phyloP scores from a whole-genome alignment of 495 filamentous ascomycete species.

The Tuber brumale region DNA sequence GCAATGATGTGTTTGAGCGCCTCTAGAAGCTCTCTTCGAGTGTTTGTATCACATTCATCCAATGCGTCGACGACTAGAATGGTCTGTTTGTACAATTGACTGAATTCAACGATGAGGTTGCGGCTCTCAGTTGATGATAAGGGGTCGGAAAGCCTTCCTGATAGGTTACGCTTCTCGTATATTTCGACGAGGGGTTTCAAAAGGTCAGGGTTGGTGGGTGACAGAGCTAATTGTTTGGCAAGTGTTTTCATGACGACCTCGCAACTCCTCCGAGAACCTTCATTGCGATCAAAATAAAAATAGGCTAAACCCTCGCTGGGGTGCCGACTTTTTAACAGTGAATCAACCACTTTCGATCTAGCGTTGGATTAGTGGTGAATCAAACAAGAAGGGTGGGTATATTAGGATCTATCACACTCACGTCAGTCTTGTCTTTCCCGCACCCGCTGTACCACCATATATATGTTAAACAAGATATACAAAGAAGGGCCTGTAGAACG shows the following conservation, averaged over 20 bases:
- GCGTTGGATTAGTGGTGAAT: not conserved
- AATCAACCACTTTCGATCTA: conserved; percentile 22
- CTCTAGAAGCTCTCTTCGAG: conserved; percentile 10
- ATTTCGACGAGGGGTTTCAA: conserved; percentile 1
- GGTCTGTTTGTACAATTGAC: conserved; percentile 16
- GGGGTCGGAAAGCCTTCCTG: not conserved
- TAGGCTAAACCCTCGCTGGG: conserved; percentile 20
- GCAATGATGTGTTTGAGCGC: conserved; percentile 13
- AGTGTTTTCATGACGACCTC: conserved; percentile 9
- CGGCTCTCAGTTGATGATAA: conserved; percentile 12
- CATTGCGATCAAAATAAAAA: conserved; percentile 32
- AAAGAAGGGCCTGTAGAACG: not conserved
- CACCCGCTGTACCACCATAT: conserved; percentile 9
- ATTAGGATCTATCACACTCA: not conserved
- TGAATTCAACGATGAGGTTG: conserved; percentile 9
- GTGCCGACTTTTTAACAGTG: not conserved
- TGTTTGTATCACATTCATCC: conserved; percentile 22
- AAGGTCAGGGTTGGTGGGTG: not conserved
- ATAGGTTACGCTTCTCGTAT: conserved; percentile 6
- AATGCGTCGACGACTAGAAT: conserved; percentile 30
- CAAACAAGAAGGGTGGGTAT: not conserved
- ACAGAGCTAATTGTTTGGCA: conserved; percentile 13
- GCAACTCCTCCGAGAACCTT: not conserved
- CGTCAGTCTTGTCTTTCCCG: conserved; percentile 24
- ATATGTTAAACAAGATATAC: not conserved